Percentiles rank a stretch among this genome's conserved stretches.
Evolutionary conservation across 805 yeast species (phyloP).

Genomic region (Hanseniaspora thailandica): DNA sequence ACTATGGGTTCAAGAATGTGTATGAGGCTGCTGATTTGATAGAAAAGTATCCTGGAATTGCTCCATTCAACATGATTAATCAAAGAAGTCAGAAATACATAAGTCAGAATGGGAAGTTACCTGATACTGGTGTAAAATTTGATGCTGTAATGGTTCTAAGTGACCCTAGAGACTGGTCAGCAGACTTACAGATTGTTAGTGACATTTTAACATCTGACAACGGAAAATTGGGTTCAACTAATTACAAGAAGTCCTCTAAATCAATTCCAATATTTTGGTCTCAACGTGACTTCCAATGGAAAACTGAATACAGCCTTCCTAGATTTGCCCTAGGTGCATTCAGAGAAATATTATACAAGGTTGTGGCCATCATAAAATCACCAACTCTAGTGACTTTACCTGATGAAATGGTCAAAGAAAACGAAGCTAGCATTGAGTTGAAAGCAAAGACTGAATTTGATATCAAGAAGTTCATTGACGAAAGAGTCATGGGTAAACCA

Average conservation of each 20-base stretch:
- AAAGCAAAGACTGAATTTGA: neutral
- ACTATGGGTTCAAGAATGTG: conserved; percentile 69
- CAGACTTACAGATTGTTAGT: conserved; percentile 65
- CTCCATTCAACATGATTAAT: conserved; percentile 39
- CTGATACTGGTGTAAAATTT: conserved; percentile 39
- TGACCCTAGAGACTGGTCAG: conserved; percentile 81
- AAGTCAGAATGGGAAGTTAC: conserved; percentile 21
- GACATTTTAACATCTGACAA: conserved; percentile 55
- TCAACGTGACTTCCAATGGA: conserved; percentile 78
- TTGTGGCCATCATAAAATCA: conserved; percentile 33
- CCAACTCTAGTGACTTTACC: conserved; percentile 9
- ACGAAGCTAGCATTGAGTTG: neutral
- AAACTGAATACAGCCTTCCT: conserved; percentile 64
- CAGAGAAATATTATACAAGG: conserved; percentile 46
- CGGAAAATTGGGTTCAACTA: conserved; percentile 53
- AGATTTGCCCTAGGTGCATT: conserved; percentile 90
- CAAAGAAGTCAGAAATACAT: neutral
- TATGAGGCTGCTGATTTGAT: conserved; percentile 64
- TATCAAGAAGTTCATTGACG: conserved; percentile 38
- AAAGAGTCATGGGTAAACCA: conserved; percentile 71
- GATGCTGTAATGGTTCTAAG: conserved; percentile 76
- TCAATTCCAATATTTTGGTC: conserved; percentile 65
- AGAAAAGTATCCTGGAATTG: conserved; percentile 41
- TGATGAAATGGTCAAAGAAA: neutral
- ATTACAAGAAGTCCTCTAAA: conserved; percentile 34